phyloP scores from a whole-genome alignment of 2,329 filamentous ascomycete genomes.

The Fonsecaea erecta region DNA sequence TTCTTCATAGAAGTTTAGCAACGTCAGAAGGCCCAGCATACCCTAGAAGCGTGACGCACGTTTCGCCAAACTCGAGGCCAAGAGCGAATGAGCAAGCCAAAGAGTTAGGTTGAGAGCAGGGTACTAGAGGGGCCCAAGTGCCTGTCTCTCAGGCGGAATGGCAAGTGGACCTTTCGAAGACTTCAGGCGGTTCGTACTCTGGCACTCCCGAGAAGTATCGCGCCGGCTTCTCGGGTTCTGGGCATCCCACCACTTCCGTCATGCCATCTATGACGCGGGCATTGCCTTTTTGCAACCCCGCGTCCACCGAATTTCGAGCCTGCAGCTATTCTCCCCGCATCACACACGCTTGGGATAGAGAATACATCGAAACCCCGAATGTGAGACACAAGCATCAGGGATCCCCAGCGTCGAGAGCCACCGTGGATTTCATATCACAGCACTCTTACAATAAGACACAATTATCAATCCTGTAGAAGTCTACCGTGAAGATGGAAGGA shows the following conservation, averaged over 20 bases:
- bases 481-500: conserved; percentile 29
- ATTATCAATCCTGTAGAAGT: neutral
- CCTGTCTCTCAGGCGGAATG: neutral
- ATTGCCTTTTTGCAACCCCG: neutral
- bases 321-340: neutral
- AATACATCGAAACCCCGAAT: neutral
- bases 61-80: neutral
- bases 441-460: neutral
- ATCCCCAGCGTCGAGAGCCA: neutral
- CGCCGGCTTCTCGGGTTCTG: neutral
- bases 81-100: neutral
- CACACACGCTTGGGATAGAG: neutral
- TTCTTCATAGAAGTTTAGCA: neutral
- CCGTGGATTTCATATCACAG: neutral
- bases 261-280: neutral
- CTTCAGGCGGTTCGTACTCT: neutral
- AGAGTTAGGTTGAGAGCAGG: too few relatives aligned
- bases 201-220: neutral
- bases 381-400: neutral
- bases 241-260: neutral
- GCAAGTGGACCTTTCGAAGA: neutral
- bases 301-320: neutral
- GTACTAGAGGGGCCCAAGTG: neutral
- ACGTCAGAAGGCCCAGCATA: neutral
- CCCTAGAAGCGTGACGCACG: neutral